Base-by-base conservation (phyloP, 1,284 basidiomycete species). In the Ganoderma boninense region DNA sequence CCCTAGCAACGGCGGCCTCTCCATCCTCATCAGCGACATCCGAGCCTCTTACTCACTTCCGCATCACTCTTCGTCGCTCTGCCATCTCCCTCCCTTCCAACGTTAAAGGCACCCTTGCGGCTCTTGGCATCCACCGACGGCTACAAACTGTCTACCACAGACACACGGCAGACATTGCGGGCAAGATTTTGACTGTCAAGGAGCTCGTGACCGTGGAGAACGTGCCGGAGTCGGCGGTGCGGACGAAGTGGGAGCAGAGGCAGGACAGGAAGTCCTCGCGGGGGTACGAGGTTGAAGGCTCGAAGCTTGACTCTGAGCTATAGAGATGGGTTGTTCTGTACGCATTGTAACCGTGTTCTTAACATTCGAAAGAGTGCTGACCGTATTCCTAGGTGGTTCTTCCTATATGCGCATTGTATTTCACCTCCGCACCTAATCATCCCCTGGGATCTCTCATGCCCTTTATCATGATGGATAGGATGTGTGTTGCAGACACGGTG, bases 141-240 rank as follows among this genome's bases (percentile, higher is more conserved):
- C 87, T 93, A 82, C 93, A 95, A 77, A 95, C 92, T 0, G 94
- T 96, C 46, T 96, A 92, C 80, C 92, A 94, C 71, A 82, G 84
- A 8, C 92, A 95, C 73, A 86, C 86, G 0, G 89, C 91, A 0
- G 92, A 92, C 70, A 86, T 89, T 29, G 95, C 95, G 0, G 95
- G 95, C 32, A 94, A 94, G 79, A 94, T 97, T 64, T 84, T 97
- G 52, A 83, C 84, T 16, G 89, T 96, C 68, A 97, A 97, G 85
- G 95, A 97, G 83, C 83, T 97, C 44, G 87, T 97, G n/a, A 89
- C 92, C 77, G 95, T 96, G 66, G 87, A 93, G 78, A 96, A 96
- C 77, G 94, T 97, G 18, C 86, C 90, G 0, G 82, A 82, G 42
- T 84, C 86, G 43, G 83, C 85, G 64, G 92, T 95, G 42, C 84